Evolutionary conservation across 257 asterid genomes (phyloP).

Genomic region (Solanum etuberosum): DNA sequence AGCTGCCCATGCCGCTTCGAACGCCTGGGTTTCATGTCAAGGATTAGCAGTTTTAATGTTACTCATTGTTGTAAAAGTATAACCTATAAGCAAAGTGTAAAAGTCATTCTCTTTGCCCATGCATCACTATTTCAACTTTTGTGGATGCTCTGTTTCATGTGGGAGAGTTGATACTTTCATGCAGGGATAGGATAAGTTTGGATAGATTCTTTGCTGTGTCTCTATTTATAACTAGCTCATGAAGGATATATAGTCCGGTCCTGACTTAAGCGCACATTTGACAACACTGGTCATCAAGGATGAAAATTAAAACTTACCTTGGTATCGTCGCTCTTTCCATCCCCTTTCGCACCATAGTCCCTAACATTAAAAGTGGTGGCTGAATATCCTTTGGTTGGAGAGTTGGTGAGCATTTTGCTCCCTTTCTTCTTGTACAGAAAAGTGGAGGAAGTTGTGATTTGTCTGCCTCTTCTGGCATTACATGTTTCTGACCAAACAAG

Average conservation of each 20-base stretch:
- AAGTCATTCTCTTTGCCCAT: not conserved
- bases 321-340: constrained; percentile 79
- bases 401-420: constrained; percentile 2
- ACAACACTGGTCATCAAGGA: not conserved
- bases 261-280: not conserved
- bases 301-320: constrained; percentile 36
- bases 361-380: constrained; percentile 24
- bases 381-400: not conserved
- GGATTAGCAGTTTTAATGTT: not conserved
- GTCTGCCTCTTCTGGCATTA: constrained; percentile 53
- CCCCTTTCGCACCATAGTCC: constrained; percentile 87
- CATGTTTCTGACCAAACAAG: constrained; percentile 45
- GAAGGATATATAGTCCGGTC: not conserved
- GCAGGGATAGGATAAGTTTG: not conserved
- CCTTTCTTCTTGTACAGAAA: constrained; percentile 51
- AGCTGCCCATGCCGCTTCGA: constrained; percentile 70
- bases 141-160: not conserved
- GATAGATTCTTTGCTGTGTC: not conserved
- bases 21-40: constrained; percentile 49
- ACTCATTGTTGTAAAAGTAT: not conserved
- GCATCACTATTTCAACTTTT: not conserved
- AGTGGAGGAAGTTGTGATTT: constrained; percentile 10
- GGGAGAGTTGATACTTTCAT: not conserved
- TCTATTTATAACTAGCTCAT: not conserved
- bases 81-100: no score